These are phyloP conservation scores for Cladophialophora exuberans DNA, from an alignment of 2,329 filamentous ascomycete genomes.

Conservation along the genomic window DNA sequence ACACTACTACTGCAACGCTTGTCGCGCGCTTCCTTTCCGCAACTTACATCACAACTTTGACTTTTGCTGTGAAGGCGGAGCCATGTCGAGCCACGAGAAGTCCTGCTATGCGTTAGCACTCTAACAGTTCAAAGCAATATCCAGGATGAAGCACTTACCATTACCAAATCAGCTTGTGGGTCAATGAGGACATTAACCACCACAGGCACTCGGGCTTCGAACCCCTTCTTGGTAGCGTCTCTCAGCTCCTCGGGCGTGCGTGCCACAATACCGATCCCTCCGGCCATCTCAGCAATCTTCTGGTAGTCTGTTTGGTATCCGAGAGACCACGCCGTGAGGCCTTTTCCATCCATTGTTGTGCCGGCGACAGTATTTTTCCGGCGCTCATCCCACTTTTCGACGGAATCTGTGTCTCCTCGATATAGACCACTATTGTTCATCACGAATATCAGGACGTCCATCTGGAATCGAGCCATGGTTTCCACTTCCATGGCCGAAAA, in stretches of 20 bases:
- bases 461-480: constrained; percentile 58
- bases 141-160: too few species aligned
- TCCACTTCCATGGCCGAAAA: constrained; percentile 61
- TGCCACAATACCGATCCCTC: constrained; percentile 57
- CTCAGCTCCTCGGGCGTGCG: constrained; percentile 56
- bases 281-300: constrained; percentile 58
- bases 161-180: constrained; percentile 50
- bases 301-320: constrained; percentile 60
- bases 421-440: constrained; percentile 60
- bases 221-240: constrained; percentile 54
- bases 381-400: constrained; percentile 46
- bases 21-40: too few species aligned
- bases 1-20: too few species aligned
- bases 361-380: not conserved
- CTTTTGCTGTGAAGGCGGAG: too few species aligned
- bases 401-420: constrained; percentile 46
- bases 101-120: too few species aligned
- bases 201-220: constrained; percentile 49
- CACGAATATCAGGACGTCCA: constrained; percentile 59
- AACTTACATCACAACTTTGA: too few species aligned
- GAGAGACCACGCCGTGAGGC: constrained; percentile 54
- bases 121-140: too few species aligned
- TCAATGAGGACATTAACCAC: constrained; percentile 62
- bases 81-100: too few species aligned
- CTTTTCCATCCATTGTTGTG: constrained; percentile 36